Conservation (phyloP, 2,329 filamentous ascomycete genomes). For the Dothideomycetes sp. region DNA sequence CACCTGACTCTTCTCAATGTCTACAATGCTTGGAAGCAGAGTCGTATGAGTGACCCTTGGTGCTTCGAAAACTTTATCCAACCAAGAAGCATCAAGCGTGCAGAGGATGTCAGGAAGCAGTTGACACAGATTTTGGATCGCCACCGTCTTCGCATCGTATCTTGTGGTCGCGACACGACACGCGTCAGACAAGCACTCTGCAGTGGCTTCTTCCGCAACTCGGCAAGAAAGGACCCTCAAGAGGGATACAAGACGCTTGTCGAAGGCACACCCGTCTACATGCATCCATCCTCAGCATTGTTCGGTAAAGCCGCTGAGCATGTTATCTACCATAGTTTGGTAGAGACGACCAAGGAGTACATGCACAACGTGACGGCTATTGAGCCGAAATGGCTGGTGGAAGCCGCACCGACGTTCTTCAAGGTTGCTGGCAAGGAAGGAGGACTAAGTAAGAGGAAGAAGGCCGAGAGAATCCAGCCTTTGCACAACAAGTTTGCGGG, state of each 20-base stretch:
- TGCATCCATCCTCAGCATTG: conserved; percentile 83
- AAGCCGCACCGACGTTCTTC: conserved; percentile 98
- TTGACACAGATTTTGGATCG: conserved; percentile 89
- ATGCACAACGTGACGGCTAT: conserved; percentile 93
- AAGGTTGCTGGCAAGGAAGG: conserved; percentile 84
- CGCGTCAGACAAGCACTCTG: conserved; percentile 85
- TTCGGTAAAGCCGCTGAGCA: conserved; percentile 96
- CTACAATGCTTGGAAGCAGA: conserved; percentile 92
- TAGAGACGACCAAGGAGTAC: conserved; percentile 93
- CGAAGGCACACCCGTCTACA: conserved; percentile 87
- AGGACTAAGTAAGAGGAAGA: conserved; percentile 74
- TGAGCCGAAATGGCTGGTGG: conserved; percentile 88
- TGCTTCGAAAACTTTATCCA: conserved; percentile 98
- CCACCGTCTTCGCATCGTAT: conserved; percentile 72
- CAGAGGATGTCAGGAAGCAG: conserved; percentile 86
- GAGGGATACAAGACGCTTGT: conserved; percentile 97
- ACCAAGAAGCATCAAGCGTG: conserved; percentile 75
- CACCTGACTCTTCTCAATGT: conserved; percentile 93
- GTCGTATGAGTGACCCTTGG: conserved; percentile 76
- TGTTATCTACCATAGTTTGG: conserved; percentile 85
- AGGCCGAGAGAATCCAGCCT: conserved; percentile 89
- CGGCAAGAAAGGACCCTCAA: conserved; percentile 86
- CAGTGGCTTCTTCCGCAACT: conserved; percentile 90
- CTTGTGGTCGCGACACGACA: conserved; percentile 78
- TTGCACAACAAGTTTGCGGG: conserved; percentile 86